Conservation (phyloP, 768 basidiomycete species). For the Sarcomyxa edulis region DNA sequence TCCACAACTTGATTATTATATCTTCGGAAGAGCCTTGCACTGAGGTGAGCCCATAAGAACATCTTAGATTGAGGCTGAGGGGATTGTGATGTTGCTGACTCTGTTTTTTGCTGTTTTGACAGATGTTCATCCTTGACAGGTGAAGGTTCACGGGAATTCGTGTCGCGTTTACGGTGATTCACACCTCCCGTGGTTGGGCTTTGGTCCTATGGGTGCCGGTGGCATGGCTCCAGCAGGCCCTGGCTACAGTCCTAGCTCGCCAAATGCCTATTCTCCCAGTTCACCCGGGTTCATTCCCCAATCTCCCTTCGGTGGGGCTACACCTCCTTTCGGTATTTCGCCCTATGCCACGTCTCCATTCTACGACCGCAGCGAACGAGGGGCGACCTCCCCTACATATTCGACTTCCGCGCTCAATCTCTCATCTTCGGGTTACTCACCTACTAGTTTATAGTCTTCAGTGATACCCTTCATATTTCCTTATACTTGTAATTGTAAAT, state of each 20-base stretch:
- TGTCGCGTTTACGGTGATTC: no score
- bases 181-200: slow-evolving; percentile 67
- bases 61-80: no score
- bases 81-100: no score
- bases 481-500: no score
- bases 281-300: slow-evolving; percentile 82
- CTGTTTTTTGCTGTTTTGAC: no score
- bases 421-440: slow-evolving; percentile 81
- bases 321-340: slow-evolving; percentile 77
- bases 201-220: slow-evolving; percentile 76
- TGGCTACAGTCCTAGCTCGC: slow-evolving; percentile 89
- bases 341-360: slow-evolving; percentile 85
- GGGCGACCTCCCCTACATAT: slow-evolving; percentile 78
- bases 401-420: slow-evolving; percentile 80
- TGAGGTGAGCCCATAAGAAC: no score
- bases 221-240: slow-evolving; percentile 87
- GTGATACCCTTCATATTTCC: slow-evolving; percentile 88
- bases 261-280: slow-evolving; percentile 83
- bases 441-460: slow-evolving; percentile 80
- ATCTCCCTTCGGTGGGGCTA: slow-evolving; percentile 78
- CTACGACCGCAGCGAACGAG: slow-evolving; percentile 58
- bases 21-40: no score
- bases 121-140: no score
- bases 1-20: no score
- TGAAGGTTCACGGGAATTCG: no score